These are phyloP conservation scores for Penicillium sp. DNA, from an alignment of 2,329 filamentous ascomycete genomes.

Conservation along the genomic window DNA sequence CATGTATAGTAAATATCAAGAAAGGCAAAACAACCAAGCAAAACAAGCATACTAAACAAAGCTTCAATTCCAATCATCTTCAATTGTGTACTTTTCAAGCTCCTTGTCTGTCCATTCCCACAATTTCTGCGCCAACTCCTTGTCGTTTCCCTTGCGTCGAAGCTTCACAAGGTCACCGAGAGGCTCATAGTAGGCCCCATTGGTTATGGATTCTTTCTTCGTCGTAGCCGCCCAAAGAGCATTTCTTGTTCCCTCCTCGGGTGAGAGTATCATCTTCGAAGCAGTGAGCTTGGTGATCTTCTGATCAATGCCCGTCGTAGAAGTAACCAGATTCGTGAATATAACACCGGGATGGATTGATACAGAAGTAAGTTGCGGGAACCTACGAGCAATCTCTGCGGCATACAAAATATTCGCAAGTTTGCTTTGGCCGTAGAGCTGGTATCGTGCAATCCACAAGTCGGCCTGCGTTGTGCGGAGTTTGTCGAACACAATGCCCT, in stretches of 20 bases:
- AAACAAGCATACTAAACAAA: background rate
- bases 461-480: slow-evolving; percentile 2
- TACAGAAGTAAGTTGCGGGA: slow-evolving; percentile 41
- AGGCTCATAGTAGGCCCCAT: slow-evolving; percentile 41
- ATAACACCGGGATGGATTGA: slow-evolving; percentile 50
- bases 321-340: slow-evolving; percentile 35
- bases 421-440: slow-evolving; percentile 49
- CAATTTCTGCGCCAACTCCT: slow-evolving; percentile 17
- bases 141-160: slow-evolving; percentile 24
- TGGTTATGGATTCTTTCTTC: slow-evolving; percentile 27
- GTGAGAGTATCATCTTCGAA: background rate
- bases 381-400: slow-evolving; percentile 41
- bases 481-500: slow-evolving; percentile 20
- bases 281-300: background rate
- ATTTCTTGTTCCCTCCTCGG: slow-evolving; percentile 32
- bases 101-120: slow-evolving; percentile 43
- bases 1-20: no score
- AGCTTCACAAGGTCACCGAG: slow-evolving; percentile 33
- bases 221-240: slow-evolving; percentile 42
- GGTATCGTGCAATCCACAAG: background rate
- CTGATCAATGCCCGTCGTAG: slow-evolving; percentile 15
- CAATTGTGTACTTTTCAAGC: background rate
- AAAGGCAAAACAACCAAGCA: background rate
- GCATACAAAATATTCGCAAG: slow-evolving; percentile 48
- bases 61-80: background rate